phyloP scores from a whole-genome alignment of 768 basidiomycete genomes.

The Coprinopsis sp. region DNA sequence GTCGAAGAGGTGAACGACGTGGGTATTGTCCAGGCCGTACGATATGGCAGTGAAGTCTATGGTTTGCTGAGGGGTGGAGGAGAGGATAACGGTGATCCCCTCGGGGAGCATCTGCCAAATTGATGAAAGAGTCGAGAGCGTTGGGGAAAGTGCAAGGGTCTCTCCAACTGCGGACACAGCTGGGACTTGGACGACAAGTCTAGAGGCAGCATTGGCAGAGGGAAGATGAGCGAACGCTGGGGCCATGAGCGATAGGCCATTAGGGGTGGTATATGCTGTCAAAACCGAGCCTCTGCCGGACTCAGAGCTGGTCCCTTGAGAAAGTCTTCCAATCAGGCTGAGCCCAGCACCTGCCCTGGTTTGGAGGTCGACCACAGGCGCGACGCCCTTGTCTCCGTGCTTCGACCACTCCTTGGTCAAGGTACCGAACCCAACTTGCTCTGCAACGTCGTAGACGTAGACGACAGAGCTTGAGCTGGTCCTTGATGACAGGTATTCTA shows the following conservation, averaged over 20 bases:
- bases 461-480: conserved; percentile 55
- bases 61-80: conserved; percentile 79
- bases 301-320: conserved; percentile 73
- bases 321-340: conserved; percentile 71
- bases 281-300: conserved; percentile 53
- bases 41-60: conserved; percentile 71
- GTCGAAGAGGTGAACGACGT: conserved; percentile 89
- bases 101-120: conserved; percentile 58
- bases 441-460: conserved; percentile 80
- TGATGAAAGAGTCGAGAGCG: conserved; percentile 63
- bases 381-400: conserved; percentile 29
- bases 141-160: conserved; percentile 68
- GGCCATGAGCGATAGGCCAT: conserved; percentile 81
- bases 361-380: conserved; percentile 66
- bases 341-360: conserved; percentile 83
- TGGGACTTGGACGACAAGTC: conserved; percentile 82
- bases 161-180: conserved; percentile 63
- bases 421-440: conserved; percentile 77
- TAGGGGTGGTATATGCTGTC: conserved; percentile 78
- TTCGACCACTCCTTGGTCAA: conserved; percentile 64
- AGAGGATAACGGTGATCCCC: conserved; percentile 69
- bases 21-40: conserved; percentile 61
- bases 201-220: conserved; percentile 50
- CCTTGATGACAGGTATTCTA: conserved; percentile 67
- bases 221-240: conserved; percentile 75